These are phyloP conservation scores for Parachaetomium inaequale DNA, from an alignment of 495 filamentous ascomycete species.

Conservation along the genomic window DNA sequence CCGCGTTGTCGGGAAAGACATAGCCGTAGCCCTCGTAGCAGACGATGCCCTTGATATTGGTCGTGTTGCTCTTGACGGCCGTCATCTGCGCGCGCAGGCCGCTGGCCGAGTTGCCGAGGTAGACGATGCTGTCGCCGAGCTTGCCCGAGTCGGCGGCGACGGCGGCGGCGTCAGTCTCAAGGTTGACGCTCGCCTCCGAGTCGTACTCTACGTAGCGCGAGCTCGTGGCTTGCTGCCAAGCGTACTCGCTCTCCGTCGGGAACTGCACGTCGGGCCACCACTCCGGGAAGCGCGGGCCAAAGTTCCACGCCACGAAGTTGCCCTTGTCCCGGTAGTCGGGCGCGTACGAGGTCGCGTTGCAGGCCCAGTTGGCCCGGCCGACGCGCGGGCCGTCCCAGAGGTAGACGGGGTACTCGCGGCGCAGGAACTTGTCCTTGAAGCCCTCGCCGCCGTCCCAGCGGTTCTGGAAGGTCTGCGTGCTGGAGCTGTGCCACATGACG, in stretches of 20 bases:
- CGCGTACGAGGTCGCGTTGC: constrained; percentile 35
- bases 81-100: constrained; percentile 45
- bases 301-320: constrained; percentile 47
- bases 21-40: constrained; percentile 47
- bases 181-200: constrained; percentile 36
- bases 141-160: constrained; percentile 46
- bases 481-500: constrained; percentile 50
- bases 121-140: constrained; percentile 42
- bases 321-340: constrained; percentile 40
- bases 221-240: constrained; percentile 44
- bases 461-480: constrained; percentile 48
- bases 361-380: constrained; percentile 47
- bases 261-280: constrained; percentile 49
- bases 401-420: constrained; percentile 47
- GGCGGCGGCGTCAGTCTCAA: constrained; percentile 41
- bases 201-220: constrained; percentile 46
- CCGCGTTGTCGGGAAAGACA: constrained; percentile 42
- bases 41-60: constrained; percentile 48
- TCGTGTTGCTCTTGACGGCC: constrained; percentile 38
- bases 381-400: constrained; percentile 48
- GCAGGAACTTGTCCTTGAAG: constrained; percentile 50
- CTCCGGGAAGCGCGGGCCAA: constrained; percentile 37
- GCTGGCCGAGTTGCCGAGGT: constrained; percentile 44
- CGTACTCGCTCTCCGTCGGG: constrained; percentile 32
- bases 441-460: constrained; percentile 48